phyloP scores from a whole-genome alignment of 2,329 filamentous ascomycete species.

The Blumeria graminis region DNA sequence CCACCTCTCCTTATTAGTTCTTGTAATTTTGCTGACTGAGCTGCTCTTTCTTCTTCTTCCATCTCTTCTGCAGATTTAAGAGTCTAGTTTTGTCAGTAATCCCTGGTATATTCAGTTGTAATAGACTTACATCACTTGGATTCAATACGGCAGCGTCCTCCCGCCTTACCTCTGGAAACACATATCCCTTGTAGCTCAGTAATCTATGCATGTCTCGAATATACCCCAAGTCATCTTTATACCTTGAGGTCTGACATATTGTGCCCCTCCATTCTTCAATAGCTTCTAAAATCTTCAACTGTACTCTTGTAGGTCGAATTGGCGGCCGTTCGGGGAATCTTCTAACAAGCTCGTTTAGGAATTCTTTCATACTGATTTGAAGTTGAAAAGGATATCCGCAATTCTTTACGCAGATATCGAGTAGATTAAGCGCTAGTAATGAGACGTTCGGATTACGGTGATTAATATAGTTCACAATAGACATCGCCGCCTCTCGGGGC shows the following conservation, averaged over 20 bases:
- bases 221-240: constrained; percentile 91
- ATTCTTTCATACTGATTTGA: constrained; percentile 96
- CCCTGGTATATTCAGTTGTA: not conserved
- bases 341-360: constrained; percentile 90
- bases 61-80: constrained; percentile 93
- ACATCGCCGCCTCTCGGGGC: constrained; percentile 79
- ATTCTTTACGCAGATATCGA: constrained; percentile 99
- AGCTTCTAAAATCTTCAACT: constrained; percentile 77
- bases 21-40: constrained; percentile 93
- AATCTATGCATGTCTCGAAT: constrained; percentile 94
- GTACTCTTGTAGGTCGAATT: constrained; percentile 62
- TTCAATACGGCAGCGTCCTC: constrained; percentile 95
- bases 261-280: constrained; percentile 98
- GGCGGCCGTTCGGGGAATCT: constrained; percentile 88
- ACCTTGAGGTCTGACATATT: constrained; percentile 92
- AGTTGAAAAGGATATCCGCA: constrained; percentile 98
- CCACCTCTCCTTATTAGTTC: constrained; percentile 82
- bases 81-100: constrained; percentile 31
- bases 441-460: constrained; percentile 92
- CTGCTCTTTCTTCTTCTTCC: constrained; percentile 87
- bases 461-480: constrained; percentile 87
- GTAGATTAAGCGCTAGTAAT: constrained; percentile 66
- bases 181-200: constrained; percentile 88
- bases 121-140: constrained; percentile 62
- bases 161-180: constrained; percentile 72